A percentile compares a stretch with the other conserved stretches of the same genome.
These are phyloP conservation scores for Penicillium brevicompactum DNA, from an alignment of 2,329 filamentous ascomycete genomes.

Conservation along the genomic window DNA sequence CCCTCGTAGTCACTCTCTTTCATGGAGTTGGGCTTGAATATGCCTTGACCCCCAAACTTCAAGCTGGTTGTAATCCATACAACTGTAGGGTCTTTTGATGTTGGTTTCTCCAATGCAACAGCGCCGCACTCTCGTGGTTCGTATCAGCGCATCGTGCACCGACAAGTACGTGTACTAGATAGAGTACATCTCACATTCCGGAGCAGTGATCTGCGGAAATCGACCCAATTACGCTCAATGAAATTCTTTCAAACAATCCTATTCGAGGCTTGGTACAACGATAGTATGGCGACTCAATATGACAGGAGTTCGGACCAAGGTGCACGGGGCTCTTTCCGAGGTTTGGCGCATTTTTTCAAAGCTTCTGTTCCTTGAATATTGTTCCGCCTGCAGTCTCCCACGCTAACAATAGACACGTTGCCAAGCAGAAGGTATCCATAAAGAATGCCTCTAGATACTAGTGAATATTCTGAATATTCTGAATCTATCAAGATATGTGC, in stretches of 20 bases:
- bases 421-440: not conserved
- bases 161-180: not conserved
- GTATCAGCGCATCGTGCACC: not conserved
- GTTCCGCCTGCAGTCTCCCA: not conserved
- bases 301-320: conserved; percentile 1
- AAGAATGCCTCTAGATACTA: not conserved
- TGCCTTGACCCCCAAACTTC: too few relatives aligned
- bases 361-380: not conserved
- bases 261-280: not conserved
- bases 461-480: not conserved
- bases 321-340: not conserved
- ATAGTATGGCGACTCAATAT: not conserved
- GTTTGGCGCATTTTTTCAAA: not conserved
- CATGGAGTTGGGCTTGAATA: too few relatives aligned
- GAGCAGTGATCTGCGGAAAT: not conserved
- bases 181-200: not conserved
- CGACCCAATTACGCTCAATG: not conserved
- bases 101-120: too few relatives aligned
- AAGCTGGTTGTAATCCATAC: too few relatives aligned
- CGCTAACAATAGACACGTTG: not conserved
- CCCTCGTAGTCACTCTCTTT: not conserved
- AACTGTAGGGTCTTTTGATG: too few relatives aligned
- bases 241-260: not conserved
- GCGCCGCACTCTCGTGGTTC: not conserved
- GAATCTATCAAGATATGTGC: not conserved